These are phyloP conservation scores for Chaetomidium leptoderma DNA, from an alignment of 495 filamentous ascomycete genomes.

Conservation along the genomic window DNA sequence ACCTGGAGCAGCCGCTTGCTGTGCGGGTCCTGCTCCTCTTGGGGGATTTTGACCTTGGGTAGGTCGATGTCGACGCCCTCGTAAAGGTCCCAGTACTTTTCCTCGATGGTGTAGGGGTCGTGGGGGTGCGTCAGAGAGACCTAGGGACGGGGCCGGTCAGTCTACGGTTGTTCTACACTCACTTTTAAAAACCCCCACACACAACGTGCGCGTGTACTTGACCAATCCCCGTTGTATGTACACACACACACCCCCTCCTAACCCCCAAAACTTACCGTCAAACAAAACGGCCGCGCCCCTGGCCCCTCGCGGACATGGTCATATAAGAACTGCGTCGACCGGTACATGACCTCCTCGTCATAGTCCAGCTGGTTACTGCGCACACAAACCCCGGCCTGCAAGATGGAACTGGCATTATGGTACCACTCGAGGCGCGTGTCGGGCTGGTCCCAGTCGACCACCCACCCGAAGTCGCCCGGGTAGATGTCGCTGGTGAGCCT, in stretches of 20 bases:
- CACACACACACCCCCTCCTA: too few species aligned
- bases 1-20: slow-evolving; percentile 75
- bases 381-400: slow-evolving; percentile 77
- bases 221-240: too few species aligned
- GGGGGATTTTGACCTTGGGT: slow-evolving; percentile 66
- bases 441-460: slow-evolving; percentile 83
- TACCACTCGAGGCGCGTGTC: slow-evolving; percentile 84
- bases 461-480: slow-evolving; percentile 85
- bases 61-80: slow-evolving; percentile 79
- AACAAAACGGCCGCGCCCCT: slow-evolving; percentile 67
- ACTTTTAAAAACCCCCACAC: background rate
- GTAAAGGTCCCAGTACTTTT: slow-evolving; percentile 85
- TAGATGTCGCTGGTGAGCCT: slow-evolving; percentile 90
- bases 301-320: slow-evolving; percentile 70
- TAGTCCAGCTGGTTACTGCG: slow-evolving; percentile 92
- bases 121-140: slow-evolving; percentile 89
- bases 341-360: slow-evolving; percentile 88
- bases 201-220: background rate
- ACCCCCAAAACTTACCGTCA: slow-evolving; percentile 54
- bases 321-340: slow-evolving; percentile 75
- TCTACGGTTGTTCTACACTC: background rate
- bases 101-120: slow-evolving; percentile 84
- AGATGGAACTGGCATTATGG: slow-evolving; percentile 84
- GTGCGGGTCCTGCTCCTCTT: slow-evolving; percentile 77
- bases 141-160: slow-evolving; percentile 24